Conservation (phyloP, 495 filamentous ascomycete genomes). For the Rhypophila decipiens region DNA sequence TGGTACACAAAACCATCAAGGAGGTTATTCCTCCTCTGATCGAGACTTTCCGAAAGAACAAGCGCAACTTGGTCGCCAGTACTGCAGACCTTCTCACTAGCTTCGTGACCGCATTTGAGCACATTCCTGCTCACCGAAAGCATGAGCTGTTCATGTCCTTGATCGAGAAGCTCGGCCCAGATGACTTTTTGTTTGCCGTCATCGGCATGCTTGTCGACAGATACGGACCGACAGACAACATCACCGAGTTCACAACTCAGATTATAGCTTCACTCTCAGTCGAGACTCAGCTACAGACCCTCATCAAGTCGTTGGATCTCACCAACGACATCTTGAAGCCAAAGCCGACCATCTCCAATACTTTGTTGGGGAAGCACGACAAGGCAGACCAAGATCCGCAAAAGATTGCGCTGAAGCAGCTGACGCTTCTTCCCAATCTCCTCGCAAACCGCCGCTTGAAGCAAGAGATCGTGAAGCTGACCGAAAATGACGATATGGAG, state of each 20-base stretch:
- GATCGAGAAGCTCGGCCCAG: slow-evolving; percentile 70
- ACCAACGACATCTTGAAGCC: slow-evolving; percentile 65
- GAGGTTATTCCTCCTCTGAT: slow-evolving; percentile 89
- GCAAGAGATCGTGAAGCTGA: slow-evolving; percentile 39
- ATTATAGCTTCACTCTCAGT: slow-evolving; percentile 52
- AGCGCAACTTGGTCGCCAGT: slow-evolving; percentile 67
- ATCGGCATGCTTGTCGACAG: slow-evolving; percentile 65
- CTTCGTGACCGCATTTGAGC: slow-evolving; percentile 90
- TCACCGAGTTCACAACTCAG: slow-evolving; percentile 47
- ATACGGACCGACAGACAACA: slow-evolving; percentile 49
- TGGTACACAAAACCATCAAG: slow-evolving; percentile 83
- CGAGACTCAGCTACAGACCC: slow-evolving; percentile 61
- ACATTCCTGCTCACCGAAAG: slow-evolving; percentile 81
- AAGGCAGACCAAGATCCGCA: slow-evolving; percentile 50
- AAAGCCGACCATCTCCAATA: slow-evolving; percentile 59
- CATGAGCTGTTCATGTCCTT: slow-evolving; percentile 74
- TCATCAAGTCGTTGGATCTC: slow-evolving; percentile 65
- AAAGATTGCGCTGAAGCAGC: slow-evolving; percentile 55
- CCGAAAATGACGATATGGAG: slow-evolving; percentile 51
- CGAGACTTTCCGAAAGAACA: slow-evolving; percentile 70
- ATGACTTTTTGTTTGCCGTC: slow-evolving; percentile 73
- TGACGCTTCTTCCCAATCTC: slow-evolving; percentile 52
- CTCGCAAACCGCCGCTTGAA: slow-evolving; percentile 45
- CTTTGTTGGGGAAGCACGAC: slow-evolving; percentile 62
- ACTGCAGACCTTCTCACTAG: slow-evolving; percentile 82